A percentile compares a stretch with the other conserved stretches of the same genome.
Evolutionary conservation across 257 asterid species (phyloP).

Genomic region (Salvia splendens): DNA sequence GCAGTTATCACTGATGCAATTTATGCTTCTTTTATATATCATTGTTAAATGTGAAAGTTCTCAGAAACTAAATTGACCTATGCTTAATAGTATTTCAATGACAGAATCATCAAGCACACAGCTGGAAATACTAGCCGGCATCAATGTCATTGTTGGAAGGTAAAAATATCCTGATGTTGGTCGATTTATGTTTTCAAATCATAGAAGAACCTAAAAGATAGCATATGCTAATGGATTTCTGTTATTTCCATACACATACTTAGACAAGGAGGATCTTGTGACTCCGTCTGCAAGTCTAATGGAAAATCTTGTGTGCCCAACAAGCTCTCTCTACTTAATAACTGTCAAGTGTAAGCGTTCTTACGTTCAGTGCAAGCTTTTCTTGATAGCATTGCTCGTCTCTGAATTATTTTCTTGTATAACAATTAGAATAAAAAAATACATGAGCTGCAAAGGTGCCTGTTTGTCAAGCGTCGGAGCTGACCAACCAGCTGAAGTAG

Average conservation of each 20-base stretch:
- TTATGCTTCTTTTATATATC: background rate
- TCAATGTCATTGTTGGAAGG: conserved; percentile 77
- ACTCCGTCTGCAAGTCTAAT: conserved; percentile 69
- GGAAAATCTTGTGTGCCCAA: conserved; percentile 90
- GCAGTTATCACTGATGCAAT: too few relatives aligned
- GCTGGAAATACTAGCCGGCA: conserved; percentile 67
- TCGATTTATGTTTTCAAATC: conserved; percentile 13
- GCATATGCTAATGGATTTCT: conserved; percentile 28
- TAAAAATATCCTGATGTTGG: conserved; percentile 26
- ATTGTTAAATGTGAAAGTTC: conserved; percentile 19
- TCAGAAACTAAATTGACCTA: conserved; percentile 20
- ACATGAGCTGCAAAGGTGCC: conserved; percentile 78
- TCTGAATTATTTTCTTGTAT: conserved; percentile 24
- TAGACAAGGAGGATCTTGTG: conserved; percentile 92
- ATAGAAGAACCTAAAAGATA: conserved; percentile 22
- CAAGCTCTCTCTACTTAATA: conserved; percentile 75
- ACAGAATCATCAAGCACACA: conserved; percentile 54
- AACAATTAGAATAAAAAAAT: conserved; percentile 58
- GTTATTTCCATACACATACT: conserved; percentile 28
- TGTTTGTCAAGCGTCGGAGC: conserved; percentile 80
- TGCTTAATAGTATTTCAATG: conserved; percentile 31
- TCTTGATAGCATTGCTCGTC: background rate
- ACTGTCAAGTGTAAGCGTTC: conserved; percentile 74
- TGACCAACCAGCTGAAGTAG: conserved; percentile 96
- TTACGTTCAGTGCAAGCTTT: conserved; percentile 7